Percentiles rank a stretch among this genome's conserved stretches.
Evolutionary conservation across 2,329 filamentous ascomycete species (phyloP).

Genomic region (Botrytis sinoallii): DNA sequence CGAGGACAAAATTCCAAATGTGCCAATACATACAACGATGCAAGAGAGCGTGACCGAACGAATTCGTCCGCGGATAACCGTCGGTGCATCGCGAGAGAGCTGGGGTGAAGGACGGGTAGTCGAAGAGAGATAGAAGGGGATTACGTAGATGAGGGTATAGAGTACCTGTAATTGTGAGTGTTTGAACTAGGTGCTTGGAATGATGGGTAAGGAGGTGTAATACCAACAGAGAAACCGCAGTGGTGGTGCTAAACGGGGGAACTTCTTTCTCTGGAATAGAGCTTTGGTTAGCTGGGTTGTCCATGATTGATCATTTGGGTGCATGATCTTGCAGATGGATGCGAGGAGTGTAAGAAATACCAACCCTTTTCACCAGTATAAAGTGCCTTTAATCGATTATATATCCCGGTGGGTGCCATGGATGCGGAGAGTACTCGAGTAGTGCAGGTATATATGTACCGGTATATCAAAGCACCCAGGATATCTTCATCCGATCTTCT

Average conservation of each 20-base stretch:
- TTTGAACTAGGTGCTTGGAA: background rate
- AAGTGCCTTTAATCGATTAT: conserved; percentile 30
- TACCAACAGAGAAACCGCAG: conserved; percentile 33
- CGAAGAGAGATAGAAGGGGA: conserved; percentile 82
- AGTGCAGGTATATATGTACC: background rate
- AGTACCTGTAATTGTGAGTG: conserved; percentile 50
- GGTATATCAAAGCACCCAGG: background rate
- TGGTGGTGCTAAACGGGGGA: conserved; percentile 31
- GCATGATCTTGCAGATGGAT: background rate
- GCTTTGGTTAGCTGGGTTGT: conserved; percentile 3
- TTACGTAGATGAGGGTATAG: conserved; percentile 86
- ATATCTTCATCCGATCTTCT: conserved; percentile 3
- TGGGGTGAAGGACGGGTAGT: conserved; percentile 75
- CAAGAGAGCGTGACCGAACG: conserved; percentile 76
- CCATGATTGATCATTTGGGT: background rate
- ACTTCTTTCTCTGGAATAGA: conserved; percentile 29
- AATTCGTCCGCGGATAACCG: conserved; percentile 83
- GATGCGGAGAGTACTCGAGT: background rate
- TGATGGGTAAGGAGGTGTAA: background rate
- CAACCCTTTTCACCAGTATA: conserved; percentile 31
- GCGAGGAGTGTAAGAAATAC: background rate
- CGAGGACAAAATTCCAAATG: conserved; percentile 62
- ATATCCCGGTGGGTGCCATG: conserved; percentile 35
- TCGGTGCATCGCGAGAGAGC: conserved; percentile 81
- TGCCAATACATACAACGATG: conserved; percentile 61